Conservation (phyloP, 2,329 filamentous ascomycete genomes). For the Trichoderma asperellum region DNA sequence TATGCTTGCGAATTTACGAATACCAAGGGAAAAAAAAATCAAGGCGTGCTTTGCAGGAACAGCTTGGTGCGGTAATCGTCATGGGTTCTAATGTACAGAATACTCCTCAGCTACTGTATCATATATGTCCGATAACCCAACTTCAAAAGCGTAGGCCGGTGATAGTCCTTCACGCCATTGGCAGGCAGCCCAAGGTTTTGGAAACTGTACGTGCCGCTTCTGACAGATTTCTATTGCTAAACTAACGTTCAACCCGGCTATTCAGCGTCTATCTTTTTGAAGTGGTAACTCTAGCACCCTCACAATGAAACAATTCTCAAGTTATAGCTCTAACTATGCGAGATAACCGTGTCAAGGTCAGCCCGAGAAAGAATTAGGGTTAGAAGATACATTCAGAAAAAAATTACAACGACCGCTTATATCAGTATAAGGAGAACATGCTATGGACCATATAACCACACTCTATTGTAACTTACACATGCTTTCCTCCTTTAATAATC, state of each 20-base stretch:
- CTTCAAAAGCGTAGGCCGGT: background rate
- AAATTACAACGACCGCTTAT: background rate
- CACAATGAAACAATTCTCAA: background rate
- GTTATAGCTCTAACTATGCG: background rate
- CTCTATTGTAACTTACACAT: background rate
- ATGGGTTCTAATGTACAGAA: too few species aligned
- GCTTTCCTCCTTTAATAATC: background rate
- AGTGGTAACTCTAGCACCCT: background rate
- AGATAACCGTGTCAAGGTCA: background rate
- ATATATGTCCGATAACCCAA: background rate
- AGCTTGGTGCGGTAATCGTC: background rate
- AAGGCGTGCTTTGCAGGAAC: background rate
- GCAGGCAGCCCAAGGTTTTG: background rate
- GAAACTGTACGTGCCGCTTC: background rate
- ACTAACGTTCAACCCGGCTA: background rate
- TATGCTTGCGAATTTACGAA: background rate
- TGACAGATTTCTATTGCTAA: background rate
- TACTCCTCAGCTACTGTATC: background rate
- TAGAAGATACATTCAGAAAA: background rate
- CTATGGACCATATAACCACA: background rate
- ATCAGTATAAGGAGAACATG: background rate
- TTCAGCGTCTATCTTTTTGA: background rate
- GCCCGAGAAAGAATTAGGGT: background rate
- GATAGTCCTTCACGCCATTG: background rate
- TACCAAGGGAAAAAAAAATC: background rate